Percentiles rank a stretch among this genome's conserved stretches.
phyloP scores from a whole-genome alignment of 805 yeast genomes.

The Debaryomyces prosopidis region DNA sequence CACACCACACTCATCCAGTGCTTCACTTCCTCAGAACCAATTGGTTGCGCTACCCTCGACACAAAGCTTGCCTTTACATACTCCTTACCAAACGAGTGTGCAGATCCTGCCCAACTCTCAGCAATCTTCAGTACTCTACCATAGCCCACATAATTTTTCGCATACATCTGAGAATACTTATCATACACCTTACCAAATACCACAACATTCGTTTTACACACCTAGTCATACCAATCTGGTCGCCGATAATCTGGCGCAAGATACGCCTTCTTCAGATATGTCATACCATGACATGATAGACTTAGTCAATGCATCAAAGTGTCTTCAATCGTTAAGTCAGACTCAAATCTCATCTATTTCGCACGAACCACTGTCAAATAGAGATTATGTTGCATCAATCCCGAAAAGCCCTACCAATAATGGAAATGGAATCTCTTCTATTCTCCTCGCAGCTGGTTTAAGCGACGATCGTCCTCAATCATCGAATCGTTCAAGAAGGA shows the following conservation, averaged over 20 bases:
- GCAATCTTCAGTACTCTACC: background rate
- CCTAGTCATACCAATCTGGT: background rate
- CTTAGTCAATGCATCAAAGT: constrained; percentile 36
- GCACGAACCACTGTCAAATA: constrained; percentile 1
- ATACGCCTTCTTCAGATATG: background rate
- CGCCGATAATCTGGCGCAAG: background rate
- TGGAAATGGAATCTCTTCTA: constrained; percentile 27
- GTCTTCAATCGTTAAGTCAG: constrained; percentile 29
- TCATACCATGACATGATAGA: constrained; percentile 23
- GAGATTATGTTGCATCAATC: background rate
- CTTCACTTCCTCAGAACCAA: background rate
- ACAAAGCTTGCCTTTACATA: background rate
- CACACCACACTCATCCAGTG: too few species aligned
- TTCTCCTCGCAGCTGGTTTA: constrained; percentile 30
- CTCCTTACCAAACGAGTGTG: background rate
- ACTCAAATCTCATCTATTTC: constrained; percentile 12
- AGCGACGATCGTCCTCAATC: constrained; percentile 3
- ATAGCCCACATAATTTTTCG: background rate
- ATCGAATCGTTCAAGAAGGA: constrained; percentile 7
- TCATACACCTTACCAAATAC: background rate
- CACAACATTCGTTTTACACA: background rate
- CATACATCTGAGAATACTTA: background rate
- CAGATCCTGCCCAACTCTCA: background rate
- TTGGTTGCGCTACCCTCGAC: too few species aligned
- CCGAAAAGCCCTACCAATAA: background rate